A percentile compares a stretch with the other conserved stretches of the same genome.
phyloP scores from a whole-genome alignment of 305 asterid genomes.

The Fraxinus baroniana region DNA sequence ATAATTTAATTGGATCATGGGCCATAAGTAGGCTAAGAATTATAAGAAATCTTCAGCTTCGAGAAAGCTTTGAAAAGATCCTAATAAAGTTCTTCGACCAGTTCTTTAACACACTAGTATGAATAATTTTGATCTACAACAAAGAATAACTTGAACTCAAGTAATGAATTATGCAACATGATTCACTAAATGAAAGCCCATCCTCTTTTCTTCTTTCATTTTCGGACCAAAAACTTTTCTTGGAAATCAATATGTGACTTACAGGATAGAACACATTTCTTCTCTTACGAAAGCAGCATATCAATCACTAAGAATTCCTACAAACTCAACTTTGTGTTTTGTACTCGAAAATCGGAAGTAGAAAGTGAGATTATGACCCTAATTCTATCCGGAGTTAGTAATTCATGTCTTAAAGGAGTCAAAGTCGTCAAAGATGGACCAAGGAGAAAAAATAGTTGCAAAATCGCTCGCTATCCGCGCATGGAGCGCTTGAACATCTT shows the following conservation, averaged over 20 bases:
- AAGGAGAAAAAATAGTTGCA: too few relatives aligned
- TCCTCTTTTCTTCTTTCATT: neutral
- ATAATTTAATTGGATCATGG: constrained; percentile 33
- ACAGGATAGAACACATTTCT: neutral
- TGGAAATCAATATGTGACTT: constrained; percentile 25
- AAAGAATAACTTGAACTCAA: constrained; percentile 50
- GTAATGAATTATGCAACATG: constrained; percentile 41
- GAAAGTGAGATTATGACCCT: too few relatives aligned
- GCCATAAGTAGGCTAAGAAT: constrained; percentile 39
- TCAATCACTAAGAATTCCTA: too few relatives aligned
- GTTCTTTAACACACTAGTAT: neutral
- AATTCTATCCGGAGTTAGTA: too few relatives aligned
- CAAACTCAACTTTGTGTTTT: too few relatives aligned
- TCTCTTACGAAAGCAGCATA: too few relatives aligned
- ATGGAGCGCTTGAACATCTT: too few relatives aligned
- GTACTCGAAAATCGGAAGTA: too few relatives aligned
- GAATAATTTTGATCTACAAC: constrained; percentile 50
- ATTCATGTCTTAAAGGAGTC: too few relatives aligned
- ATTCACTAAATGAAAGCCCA: neutral
- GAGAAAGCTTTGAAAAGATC: constrained; percentile 38
- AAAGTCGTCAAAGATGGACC: too few relatives aligned
- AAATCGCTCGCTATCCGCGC: too few relatives aligned
- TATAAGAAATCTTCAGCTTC: constrained; percentile 30
- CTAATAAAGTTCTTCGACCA: constrained; percentile 31
- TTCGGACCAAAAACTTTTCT: neutral